Evolutionary conservation across 306 rosid genomes (phyloP).

Genomic region (Dalbergia oliveri): DNA sequence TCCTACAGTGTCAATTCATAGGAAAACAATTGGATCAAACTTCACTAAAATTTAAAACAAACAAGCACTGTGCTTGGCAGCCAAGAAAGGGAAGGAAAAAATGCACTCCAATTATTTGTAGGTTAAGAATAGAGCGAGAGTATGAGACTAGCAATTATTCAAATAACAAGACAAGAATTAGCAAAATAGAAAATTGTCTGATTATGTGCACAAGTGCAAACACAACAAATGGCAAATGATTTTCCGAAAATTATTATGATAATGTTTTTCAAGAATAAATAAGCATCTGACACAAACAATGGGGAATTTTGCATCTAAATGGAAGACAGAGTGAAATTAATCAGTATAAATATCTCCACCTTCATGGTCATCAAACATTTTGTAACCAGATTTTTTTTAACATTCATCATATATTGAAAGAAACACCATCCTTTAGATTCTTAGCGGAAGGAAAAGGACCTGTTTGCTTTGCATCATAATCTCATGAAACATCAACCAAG

Average conservation of each 20-base stretch:
- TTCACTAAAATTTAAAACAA: constrained; percentile 27
- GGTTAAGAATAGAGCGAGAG: no score
- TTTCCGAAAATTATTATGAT: neutral
- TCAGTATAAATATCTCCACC: constrained; percentile 25
- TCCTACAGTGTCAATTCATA: constrained; percentile 64
- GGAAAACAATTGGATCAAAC: constrained; percentile 41
- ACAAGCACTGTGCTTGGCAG: constrained; percentile 34
- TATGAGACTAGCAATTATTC: no score
- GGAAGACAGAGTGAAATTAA: constrained; percentile 27
- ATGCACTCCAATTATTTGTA: neutral
- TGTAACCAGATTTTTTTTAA: neutral
- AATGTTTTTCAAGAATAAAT: constrained; percentile 21
- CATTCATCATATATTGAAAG: constrained; percentile 36
- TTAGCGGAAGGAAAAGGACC: neutral
- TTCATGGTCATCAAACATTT: constrained; percentile 9
- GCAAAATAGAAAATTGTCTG: no score
- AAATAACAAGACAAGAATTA: no score
- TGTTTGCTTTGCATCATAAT: neutral
- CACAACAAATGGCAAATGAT: constrained; percentile 8
- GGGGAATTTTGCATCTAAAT: neutral
- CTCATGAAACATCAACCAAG: constrained; percentile 38
- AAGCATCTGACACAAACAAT: constrained; percentile 7
- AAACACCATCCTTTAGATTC: neutral
- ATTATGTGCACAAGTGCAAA: neutral
- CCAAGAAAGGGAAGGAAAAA: constrained; percentile 28